Evolutionary conservation across 257 asterid species (phyloP).

Genomic region (Salvia rosmarinus): DNA sequence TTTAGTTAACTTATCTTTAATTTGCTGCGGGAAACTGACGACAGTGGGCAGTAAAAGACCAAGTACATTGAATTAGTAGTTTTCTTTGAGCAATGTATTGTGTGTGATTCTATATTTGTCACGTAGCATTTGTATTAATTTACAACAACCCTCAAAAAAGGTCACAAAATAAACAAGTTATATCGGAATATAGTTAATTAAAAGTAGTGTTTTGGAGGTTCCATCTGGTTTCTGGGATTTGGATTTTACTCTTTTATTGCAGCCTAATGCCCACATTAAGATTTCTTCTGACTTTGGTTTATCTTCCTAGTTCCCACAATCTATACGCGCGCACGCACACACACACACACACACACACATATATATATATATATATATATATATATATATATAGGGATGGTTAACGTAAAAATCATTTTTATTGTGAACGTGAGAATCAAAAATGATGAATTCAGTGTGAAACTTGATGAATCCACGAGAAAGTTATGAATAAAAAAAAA

Average conservation of each 20-base stretch:
- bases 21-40: conserved; percentile 20
- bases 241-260: conserved; percentile 44
- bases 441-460: too few relatives aligned
- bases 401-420: too few relatives aligned
- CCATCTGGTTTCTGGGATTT: conserved; percentile 37
- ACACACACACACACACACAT: neutral
- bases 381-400: neutral
- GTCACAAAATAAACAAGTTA: conserved; percentile 29
- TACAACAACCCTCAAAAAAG: conserved; percentile 35
- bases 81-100: conserved; percentile 1
- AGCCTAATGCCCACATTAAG: conserved; percentile 32
- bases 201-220: conserved; percentile 60
- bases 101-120: conserved; percentile 31
- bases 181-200: conserved; percentile 23
- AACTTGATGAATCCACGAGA: too few relatives aligned
- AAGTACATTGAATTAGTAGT: conserved; percentile 28
- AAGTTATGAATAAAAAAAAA: too few relatives aligned
- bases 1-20: neutral
- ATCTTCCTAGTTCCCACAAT: conserved; percentile 42
- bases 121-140: conserved; percentile 33
- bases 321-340: neutral
- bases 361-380: neutral
- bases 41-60: conserved; percentile 32
- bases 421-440: too few relatives aligned
- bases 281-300: conserved; percentile 57